These are phyloP conservation scores for Fonsecaea pedrosoi DNA, from an alignment of 2,329 filamentous ascomycete genomes.

Conservation along the genomic window DNA sequence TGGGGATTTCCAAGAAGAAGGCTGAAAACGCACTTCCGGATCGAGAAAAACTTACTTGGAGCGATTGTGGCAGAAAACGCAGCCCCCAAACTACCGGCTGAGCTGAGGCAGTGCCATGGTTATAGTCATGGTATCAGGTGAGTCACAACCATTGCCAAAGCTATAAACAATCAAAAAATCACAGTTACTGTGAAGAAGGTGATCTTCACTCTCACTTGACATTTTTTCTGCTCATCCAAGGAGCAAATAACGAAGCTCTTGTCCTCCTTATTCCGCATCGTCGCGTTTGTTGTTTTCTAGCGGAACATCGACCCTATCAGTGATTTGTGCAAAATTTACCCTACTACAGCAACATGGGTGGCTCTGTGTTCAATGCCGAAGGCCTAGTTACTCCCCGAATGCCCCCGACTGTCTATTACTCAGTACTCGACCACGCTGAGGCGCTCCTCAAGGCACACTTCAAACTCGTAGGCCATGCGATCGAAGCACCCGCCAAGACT, in stretches of 20 bases:
- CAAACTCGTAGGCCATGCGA: conserved; percentile 62
- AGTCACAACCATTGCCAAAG: not conserved
- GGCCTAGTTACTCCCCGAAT: conserved; percentile 71
- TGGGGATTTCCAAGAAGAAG: not conserved
- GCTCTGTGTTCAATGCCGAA: conserved; percentile 62
- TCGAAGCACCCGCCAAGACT: conserved; percentile 72
- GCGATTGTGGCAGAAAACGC: not conserved
- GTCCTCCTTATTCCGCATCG: not conserved
- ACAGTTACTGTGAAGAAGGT: no score
- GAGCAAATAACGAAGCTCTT: not conserved
- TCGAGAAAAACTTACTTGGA: not conserved
- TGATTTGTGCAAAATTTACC: not conserved
- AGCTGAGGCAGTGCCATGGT: not conserved
- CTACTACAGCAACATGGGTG: conserved; percentile 54
- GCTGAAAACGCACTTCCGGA: not conserved
- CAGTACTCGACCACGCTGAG: conserved; percentile 53
- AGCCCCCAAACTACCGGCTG: not conserved
- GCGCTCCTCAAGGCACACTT: conserved; percentile 60
- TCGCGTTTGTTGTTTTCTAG: not conserved
- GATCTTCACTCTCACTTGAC: not conserved
- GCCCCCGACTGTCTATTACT: conserved; percentile 62
- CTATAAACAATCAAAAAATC: not conserved
- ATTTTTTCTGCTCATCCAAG: not conserved
- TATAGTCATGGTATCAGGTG: not conserved
- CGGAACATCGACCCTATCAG: not conserved